Conservation (phyloP, 2,329 filamentous ascomycete genomes). For the Onygena corvina region DNA sequence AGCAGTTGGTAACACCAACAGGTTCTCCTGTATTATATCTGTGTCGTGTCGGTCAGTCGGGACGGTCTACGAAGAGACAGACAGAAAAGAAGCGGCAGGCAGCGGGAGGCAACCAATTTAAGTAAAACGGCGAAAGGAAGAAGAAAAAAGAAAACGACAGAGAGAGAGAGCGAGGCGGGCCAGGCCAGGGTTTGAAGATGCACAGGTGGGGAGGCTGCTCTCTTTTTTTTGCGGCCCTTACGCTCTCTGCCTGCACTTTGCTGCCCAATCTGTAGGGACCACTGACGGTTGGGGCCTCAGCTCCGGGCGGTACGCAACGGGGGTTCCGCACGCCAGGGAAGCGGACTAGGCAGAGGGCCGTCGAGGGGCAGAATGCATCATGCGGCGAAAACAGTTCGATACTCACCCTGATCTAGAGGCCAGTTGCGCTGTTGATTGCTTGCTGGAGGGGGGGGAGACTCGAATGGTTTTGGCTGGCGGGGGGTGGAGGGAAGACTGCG, state of each 20-base stretch:
- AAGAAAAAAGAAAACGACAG: not conserved
- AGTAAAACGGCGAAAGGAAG: not conserved
- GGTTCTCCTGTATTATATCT: not conserved
- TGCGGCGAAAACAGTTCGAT: not conserved
- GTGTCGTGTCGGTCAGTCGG: not conserved
- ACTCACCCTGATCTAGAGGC: not conserved
- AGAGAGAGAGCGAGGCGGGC: not conserved
- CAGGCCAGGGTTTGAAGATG: conserved; percentile 6
- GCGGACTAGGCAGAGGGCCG: conserved; percentile 2
- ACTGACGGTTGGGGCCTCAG: not conserved
- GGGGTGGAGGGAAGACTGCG: not conserved
- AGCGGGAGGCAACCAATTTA: conserved; percentile 5
- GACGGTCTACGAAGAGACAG: not conserved
- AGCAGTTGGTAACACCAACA: not conserved
- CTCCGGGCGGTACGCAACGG: not conserved
- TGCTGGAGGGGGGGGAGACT: too few relatives aligned
- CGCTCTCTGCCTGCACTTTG: not conserved
- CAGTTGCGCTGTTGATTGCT: not conserved
- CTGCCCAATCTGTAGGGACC: conserved; percentile 4
- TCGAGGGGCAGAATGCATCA: not conserved
- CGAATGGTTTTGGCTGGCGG: not conserved
- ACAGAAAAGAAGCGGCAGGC: not conserved
- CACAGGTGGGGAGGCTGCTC: conserved; percentile 4
- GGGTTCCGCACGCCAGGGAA: not conserved
- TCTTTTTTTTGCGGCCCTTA: not conserved